Percentiles rank a stretch among this genome's conserved stretches.
phyloP scores from a whole-genome alignment of 306 rosid species.

The Corylus avellana region DNA sequence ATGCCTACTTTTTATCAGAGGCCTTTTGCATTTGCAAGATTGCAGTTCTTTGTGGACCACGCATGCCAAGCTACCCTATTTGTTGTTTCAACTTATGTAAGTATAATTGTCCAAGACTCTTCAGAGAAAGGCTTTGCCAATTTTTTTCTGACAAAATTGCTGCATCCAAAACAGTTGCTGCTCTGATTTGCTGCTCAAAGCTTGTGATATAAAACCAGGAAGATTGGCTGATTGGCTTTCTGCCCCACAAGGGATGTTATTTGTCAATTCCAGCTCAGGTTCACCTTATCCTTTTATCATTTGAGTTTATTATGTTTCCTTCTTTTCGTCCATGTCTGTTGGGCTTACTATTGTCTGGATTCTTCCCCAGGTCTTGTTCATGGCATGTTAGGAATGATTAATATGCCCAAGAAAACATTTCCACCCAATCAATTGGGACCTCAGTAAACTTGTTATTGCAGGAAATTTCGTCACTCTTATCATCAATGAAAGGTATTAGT shows the following conservation, averaged over 20 bases:
- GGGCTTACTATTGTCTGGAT: neutral
- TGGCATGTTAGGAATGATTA: neutral
- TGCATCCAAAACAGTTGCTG: neutral
- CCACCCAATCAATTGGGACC: neutral
- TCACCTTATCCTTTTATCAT: neutral
- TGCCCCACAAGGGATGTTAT: neutral
- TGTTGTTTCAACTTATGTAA: neutral
- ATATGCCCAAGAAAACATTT: neutral
- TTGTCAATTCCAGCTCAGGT: slow-evolving; percentile 2
- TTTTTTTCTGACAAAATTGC: neutral
- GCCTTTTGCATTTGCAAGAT: neutral
- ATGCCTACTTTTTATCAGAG: neutral
- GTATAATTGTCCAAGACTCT: neutral
- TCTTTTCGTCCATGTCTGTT: neutral
- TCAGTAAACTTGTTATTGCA: neutral
- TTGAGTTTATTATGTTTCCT: neutral
- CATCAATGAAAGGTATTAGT: too few relatives aligned
- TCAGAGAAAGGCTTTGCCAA: neutral
- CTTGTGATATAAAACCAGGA: neutral
- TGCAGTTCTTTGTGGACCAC: neutral
- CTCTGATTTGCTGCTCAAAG: neutral
- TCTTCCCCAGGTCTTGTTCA: neutral
- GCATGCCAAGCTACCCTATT: neutral
- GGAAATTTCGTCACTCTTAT: too few relatives aligned
- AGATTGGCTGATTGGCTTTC: neutral